Evolutionary conservation across 1,284 basidiomycete genomes (phyloP), one percentile per base, ranked within the genome.

Genomic region (Cutaneotrichosporon sp.): DNA sequence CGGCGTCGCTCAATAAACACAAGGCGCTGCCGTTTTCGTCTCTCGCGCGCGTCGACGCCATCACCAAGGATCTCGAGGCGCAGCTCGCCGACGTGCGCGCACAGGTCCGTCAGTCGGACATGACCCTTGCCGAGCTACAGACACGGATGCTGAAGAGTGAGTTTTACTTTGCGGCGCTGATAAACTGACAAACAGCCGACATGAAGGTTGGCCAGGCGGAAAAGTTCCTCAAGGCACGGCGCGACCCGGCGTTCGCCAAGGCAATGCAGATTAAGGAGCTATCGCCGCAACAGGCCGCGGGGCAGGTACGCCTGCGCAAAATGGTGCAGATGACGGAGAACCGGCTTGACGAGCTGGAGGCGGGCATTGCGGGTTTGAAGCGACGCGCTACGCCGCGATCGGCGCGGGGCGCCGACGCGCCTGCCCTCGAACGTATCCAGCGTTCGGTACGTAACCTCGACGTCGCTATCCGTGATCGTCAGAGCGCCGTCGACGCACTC

Each of bases 231-330:
- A 73, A 77, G 45, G 78, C 79, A 0, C 65, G 71, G 18, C 62
- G 70, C 40, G 79, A 80, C 61, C 76, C 79, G 0, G 68, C 70
- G 1, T 77, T 78, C 48, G 76, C 76, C 17, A 74, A 75, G 45
- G 70, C 76, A 55, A 72, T 79, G 42, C 70, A 76, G 36, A 70
- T 78, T 12, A 70, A 76, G 34, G 77, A 80, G 56, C 73, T 80
- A 0, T 77, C 76, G 15, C 77, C 79, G 0, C 77, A 80, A 58
- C 79, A 80, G 54, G 61, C 72, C 12, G 76, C 77, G 42, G 78
- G 74, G 47, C 79, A 79, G 60, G 59, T 65, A 41, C 67, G 69
- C 43, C 67, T 81, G 26, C 69, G 77, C 21, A 72, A 74, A 44
- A 61, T 72, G 12, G 69, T 73, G 18, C 52, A 77, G 61, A 61